phyloP scores from a whole-genome alignment of 2,329 filamentous ascomycete species.

The Fonsecaea multimorphosa region DNA sequence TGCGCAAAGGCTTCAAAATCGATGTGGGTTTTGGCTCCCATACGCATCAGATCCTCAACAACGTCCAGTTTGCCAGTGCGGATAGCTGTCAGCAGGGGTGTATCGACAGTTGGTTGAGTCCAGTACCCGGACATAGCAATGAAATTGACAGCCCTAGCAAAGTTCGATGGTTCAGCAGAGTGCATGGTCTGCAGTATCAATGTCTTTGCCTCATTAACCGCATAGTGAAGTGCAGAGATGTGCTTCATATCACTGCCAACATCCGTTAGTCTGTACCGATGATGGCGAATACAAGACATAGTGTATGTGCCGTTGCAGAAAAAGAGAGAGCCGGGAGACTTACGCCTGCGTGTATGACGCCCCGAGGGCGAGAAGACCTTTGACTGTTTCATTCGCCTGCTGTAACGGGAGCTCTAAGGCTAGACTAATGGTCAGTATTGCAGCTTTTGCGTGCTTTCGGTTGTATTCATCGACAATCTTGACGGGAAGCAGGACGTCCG shows the following conservation, averaged over 20 bases:
- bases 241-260: slow-evolving; percentile 60
- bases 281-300: background rate
- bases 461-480: slow-evolving; percentile 61
- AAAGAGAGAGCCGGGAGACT: background rate
- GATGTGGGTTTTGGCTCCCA: slow-evolving; percentile 66
- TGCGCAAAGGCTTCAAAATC: slow-evolving; percentile 70
- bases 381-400: slow-evolving; percentile 69
- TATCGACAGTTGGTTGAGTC: slow-evolving; percentile 49
- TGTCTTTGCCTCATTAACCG: slow-evolving; percentile 59
- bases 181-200: slow-evolving; percentile 54
- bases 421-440: slow-evolving; percentile 73
- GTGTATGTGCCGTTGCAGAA: background rate
- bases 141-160: slow-evolving; percentile 71
- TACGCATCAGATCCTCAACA: slow-evolving; percentile 66
- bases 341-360: slow-evolving; percentile 73
- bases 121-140: slow-evolving; percentile 53
- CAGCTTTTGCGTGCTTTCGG: slow-evolving; percentile 57
- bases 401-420: slow-evolving; percentile 67
- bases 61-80: slow-evolving; percentile 58
- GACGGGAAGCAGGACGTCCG: slow-evolving; percentile 75
- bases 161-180: slow-evolving; percentile 63
- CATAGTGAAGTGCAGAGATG: slow-evolving; percentile 70
- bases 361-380: slow-evolving; percentile 70
- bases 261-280: background rate
- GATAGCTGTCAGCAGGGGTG: slow-evolving; percentile 67